phyloP scores from a whole-genome alignment of 2,329 filamentous ascomycete genomes.

The Coleophoma eucalyptorum region DNA sequence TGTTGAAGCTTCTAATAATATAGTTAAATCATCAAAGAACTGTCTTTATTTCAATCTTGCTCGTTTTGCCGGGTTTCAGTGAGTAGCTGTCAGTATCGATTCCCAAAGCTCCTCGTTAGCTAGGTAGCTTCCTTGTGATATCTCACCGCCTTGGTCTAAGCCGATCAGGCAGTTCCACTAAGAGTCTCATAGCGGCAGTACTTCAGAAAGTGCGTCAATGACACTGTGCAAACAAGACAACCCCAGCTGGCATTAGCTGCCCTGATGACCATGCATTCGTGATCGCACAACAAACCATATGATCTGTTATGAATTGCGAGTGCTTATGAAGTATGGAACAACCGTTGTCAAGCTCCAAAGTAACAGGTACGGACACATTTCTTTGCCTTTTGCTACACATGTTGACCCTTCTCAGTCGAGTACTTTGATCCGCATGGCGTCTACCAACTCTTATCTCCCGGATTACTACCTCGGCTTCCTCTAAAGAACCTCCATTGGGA shows the following conservation, averaged over 20 bases:
- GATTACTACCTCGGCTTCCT: conserved; percentile 75
- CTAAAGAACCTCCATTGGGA: conserved; percentile 96
- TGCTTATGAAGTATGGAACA: conserved; percentile 54
- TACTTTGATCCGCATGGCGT: conserved; percentile 92
- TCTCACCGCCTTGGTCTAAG: background rate
- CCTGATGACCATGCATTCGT: background rate
- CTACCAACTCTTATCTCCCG: conserved; percentile 75
- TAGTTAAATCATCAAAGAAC: no score
- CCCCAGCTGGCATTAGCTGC: background rate
- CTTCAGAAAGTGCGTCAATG: background rate
- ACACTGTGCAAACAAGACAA: background rate
- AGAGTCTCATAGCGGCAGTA: background rate
- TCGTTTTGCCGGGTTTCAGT: no score
- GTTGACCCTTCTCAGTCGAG: conserved; percentile 60
- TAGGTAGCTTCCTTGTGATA: no score
- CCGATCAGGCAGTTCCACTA: background rate
- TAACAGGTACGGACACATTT: conserved; percentile 54
- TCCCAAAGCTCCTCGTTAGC: no score
- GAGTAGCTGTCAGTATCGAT: no score
- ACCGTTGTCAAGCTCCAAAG: conserved; percentile 69
- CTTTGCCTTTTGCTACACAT: conserved; percentile 3
- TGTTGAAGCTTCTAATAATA: no score
- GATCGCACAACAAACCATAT: background rate
- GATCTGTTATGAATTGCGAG: background rate
- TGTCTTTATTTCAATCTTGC: no score